Conservation (phyloP, 164 flowering plant species). For the Vitis rotundifolia region DNA sequence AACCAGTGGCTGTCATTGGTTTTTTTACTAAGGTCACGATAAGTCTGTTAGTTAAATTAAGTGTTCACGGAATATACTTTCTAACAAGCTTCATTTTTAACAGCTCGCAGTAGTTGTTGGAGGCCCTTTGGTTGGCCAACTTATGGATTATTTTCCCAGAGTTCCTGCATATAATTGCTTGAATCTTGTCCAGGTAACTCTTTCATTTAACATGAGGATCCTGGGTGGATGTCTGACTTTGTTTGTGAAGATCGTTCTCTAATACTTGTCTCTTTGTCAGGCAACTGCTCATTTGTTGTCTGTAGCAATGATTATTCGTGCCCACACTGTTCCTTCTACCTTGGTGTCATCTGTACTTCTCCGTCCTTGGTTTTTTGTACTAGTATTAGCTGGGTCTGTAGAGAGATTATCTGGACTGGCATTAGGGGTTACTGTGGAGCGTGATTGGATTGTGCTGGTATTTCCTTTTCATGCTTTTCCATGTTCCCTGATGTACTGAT, state of each 20-base stretch:
- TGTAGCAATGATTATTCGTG: slow-evolving; percentile 86
- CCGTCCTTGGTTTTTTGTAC: slow-evolving; percentile 83
- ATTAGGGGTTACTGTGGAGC: slow-evolving; percentile 88
- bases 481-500: slow-evolving; percentile 3
- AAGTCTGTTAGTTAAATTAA: background rate
- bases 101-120: slow-evolving; percentile 87
- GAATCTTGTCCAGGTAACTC: slow-evolving; percentile 72
- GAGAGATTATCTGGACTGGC: slow-evolving; percentile 92
- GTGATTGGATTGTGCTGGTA: slow-evolving; percentile 99
- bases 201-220: background rate
- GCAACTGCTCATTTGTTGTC: slow-evolving; percentile 91
- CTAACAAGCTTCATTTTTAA: slow-evolving; percentile 22
- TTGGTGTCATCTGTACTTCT: slow-evolving; percentile 63
- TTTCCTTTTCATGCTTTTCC: slow-evolving; percentile 2
- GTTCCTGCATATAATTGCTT: slow-evolving; percentile 76
- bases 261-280: slow-evolving; percentile 42
- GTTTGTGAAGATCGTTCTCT: slow-evolving; percentile 7
- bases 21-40: slow-evolving; percentile 75
- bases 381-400: slow-evolving; percentile 80
- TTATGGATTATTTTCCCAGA: slow-evolving; percentile 89
- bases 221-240: background rate
- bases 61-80: background rate
- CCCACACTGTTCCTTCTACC: slow-evolving; percentile 43
- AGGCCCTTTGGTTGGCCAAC: slow-evolving; percentile 85
- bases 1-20: slow-evolving; percentile 91